These are phyloP conservation scores for Nakazawaea peltata DNA, from an alignment of 805 yeast species.

Conservation along the genomic window DNA sequence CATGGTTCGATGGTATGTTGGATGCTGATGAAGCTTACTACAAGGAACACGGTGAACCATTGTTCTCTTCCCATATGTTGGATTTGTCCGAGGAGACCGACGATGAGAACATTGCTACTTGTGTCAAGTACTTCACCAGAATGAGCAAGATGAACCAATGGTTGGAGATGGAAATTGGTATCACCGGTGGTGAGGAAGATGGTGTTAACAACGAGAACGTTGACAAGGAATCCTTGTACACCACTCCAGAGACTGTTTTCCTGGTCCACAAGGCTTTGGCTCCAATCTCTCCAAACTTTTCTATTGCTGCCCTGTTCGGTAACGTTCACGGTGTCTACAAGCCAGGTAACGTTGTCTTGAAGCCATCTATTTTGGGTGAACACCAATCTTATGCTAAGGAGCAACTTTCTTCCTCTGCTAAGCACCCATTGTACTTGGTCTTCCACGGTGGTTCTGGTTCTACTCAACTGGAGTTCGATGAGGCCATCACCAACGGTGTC, in stretches of 20 bases:
- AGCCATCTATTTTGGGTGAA: constrained; percentile 89
- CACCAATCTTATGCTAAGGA: constrained; percentile 87
- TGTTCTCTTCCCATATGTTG: constrained; percentile 98
- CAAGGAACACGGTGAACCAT: constrained; percentile 82
- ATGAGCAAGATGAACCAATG: constrained; percentile 92
- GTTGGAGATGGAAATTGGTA: constrained; percentile 99
- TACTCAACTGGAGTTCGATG: constrained; percentile 80
- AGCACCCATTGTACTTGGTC: constrained; percentile 85
- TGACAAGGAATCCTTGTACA: constrained; percentile 80
- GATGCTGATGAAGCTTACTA: constrained; percentile 93
- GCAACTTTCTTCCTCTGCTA: constrained; percentile 43
- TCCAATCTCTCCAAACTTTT: constrained; percentile 94
- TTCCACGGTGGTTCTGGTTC: constrained; percentile 99
- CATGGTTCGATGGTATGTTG: constrained; percentile 98
- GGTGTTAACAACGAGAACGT: constrained; percentile 99
- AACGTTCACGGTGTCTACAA: constrained; percentile 99
- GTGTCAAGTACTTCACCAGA: constrained; percentile 92
- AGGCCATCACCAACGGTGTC: constrained; percentile 89
- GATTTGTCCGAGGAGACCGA: constrained; percentile 96
- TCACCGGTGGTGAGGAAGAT: constrained; percentile 99
- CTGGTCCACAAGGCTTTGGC: constrained; percentile 84
- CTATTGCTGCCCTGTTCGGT: constrained; percentile 99
- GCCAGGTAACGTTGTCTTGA: constrained; percentile 95
- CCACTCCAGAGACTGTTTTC: constrained; percentile 91
- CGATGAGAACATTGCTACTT: constrained; percentile 89